Base-by-base conservation (phyloP, 2,329 filamentous ascomycete genomes). In the Colletotrichum sp. region DNA sequence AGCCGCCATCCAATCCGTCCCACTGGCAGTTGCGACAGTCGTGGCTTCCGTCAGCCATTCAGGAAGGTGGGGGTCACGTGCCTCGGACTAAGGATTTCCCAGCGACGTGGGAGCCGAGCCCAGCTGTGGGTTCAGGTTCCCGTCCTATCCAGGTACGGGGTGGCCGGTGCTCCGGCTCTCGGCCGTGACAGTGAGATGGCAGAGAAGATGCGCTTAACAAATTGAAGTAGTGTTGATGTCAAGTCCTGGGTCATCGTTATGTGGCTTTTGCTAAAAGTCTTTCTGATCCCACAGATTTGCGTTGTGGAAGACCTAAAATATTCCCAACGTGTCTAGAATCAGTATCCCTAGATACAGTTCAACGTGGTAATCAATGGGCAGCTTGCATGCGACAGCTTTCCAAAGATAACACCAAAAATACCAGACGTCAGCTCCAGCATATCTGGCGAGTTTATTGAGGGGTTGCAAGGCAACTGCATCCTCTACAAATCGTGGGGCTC, bases 31-130 rank as follows among this genome's bases (percentile, higher is more conserved):
- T 60, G 39, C 28, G 26, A 30, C 12, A 75, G 55, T 52, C 52
- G 70, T 68, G 57, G 63, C 73, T 72, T 68, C 30, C 68, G 34
- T 62, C 21, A 52, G 60, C 26, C 15, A 30, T 21, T 49, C 44
- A 52, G n/a, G n/a, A 21, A 52, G n/a, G 36, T 44, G 9, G 16
- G 32, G 36, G 30, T 76, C 74, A 76, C 74, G 74, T 76, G 74
- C 6, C 4, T 59, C 74, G 74, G 74, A 76, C 65, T 68, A 76
- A 76, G 65, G 28, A 69, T 74, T 39, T 36, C 49, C 74, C 74
- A 62, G 49, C 4, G 18, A 21, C 16, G 21, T n/a, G 16, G 49
- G 44, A 52, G n/a, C 36, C 36, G 16, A 44, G 16, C 44, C 10
- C 44, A 52, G 44, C 44, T 52, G n/a, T 52, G 44, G 44, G 44